These are phyloP conservation scores for Mytilinidion resinicola DNA, from an alignment of 495 filamentous ascomycete genomes.

Conservation along the genomic window DNA sequence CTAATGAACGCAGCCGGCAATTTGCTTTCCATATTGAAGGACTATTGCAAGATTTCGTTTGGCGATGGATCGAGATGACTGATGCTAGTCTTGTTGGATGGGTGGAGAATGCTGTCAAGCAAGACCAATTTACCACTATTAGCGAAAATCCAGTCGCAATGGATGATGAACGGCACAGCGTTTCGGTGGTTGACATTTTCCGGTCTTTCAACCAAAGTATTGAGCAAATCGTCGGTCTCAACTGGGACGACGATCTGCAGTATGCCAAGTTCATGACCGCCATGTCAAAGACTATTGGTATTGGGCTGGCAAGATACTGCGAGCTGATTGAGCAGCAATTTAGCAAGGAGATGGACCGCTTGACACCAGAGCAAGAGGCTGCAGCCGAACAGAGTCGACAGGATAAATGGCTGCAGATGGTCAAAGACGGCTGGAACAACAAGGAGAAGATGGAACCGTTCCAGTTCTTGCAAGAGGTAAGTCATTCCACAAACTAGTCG, in stretches of 20 bases:
- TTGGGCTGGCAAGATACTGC: constrained; percentile 81
- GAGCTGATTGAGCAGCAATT: constrained; percentile 85
- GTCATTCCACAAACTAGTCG: constrained; percentile 17
- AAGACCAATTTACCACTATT: constrained; percentile 73
- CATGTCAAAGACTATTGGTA: constrained; percentile 78
- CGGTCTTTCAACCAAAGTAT: constrained; percentile 84
- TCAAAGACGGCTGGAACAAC: constrained; percentile 89
- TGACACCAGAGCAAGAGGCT: constrained; percentile 79
- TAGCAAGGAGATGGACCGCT: constrained; percentile 83
- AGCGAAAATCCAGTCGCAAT: constrained; percentile 55
- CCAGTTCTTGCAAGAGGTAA: constrained; percentile 90
- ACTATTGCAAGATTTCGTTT: constrained; percentile 83
- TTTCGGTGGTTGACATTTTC: constrained; percentile 91
- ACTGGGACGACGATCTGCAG: constrained; percentile 90
- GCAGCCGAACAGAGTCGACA: constrained; percentile 73
- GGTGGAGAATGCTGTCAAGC: constrained; percentile 83
- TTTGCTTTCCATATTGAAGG: constrained; percentile 86
- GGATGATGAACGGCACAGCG: constrained; percentile 84
- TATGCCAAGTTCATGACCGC: constrained; percentile 97
- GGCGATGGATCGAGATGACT: constrained; percentile 83
- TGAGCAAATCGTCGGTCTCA: constrained; percentile 74
- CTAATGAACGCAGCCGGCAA: constrained; percentile 33
- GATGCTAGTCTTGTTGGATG: constrained; percentile 74
- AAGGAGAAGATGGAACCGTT: constrained; percentile 96
- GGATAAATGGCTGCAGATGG: constrained; percentile 83